Base-by-base conservation (phyloP, 345 rosid genomes). In the Trapa incisa region DNA sequence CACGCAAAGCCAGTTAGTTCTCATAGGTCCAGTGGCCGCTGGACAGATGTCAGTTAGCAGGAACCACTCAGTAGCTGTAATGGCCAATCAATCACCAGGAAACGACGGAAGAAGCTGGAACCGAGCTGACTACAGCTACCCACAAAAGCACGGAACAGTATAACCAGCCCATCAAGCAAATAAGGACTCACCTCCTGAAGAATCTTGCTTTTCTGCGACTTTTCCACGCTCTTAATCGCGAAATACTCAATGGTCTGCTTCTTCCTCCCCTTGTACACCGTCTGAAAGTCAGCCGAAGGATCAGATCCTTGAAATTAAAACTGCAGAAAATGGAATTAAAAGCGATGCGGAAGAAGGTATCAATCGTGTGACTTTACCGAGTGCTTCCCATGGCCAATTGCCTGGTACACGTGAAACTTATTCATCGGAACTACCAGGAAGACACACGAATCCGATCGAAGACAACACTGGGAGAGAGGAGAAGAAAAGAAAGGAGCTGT, bases 181-280 rank as follows among this genome's bases (percentile, higher is more conserved):
- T 47, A 15, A 9, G 60, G 12, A 42, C 77, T 84, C 81, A 94
- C 99, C 84, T 94, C 99, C 68, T 89, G 97, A 70, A 94, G 97
- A 73, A 94, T 88, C 81, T 91, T 89, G 82, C 65, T 85, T 85
- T 84, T 83, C 70, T 87, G 95, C 41, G 99, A 91, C 75, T 94
- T 94, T 1, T 91, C 97, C 1, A 91, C 96, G 70, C 99, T 89
- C 88, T 94, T 94, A 63, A 90, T 81, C 1, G 99, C 97, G 50
- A 86, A 94, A 76, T 94, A 91, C 85, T 91, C 97, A 70, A 94
- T 94, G 63, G 95, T 82, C 84, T 87, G 89, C 96, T 90, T 94
- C 96, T 87, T 91, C 80, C 99, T 83, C 65, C 99, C 99, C 76
- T 91, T 91, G 71, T 91, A 91, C 64, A 94, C 99, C 61, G 86